Base-by-base conservation (phyloP, 2,329 filamentous ascomycete genomes). In the Colletotrichum abscissum region DNA sequence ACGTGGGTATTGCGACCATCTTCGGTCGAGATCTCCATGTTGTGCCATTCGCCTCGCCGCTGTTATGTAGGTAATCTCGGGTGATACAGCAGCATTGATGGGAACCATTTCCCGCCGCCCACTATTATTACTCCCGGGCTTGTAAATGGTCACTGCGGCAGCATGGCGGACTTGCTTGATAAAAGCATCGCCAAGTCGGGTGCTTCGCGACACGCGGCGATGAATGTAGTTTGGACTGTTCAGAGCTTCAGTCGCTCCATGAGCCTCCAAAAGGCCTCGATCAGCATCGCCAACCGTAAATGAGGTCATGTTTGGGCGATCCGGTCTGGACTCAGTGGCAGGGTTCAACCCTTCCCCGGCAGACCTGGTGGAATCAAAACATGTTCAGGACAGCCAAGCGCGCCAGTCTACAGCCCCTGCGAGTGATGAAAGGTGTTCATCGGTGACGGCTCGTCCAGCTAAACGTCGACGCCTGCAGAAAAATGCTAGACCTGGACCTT, bases 61-160 rank as follows among this genome's bases (percentile, higher is more conserved):
- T 42, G 42, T 62, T 67, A 69, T 75, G 67, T 75, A 75, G 67
- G 72, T 76, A 78, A 79, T 80, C 66, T 74, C 75, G 71, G 70
- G 67, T 67, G 68, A 63, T 56, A 74, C 63, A 66, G 72, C 68
- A 74, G 72, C 62, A 74, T 72, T 42, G 52, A 67, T 38, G 63
- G 28, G 46, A 62, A 24, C 63, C 57, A 63, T 74, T 59, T 66
- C 58, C 57, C 49, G 49, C 52, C 22, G 49, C 54, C 28, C 30
- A 60, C 46, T 30, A 33, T 49, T n/a, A 46, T 56, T 28, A 55
- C 56, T 24, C 55, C 30, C 5, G 46, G 7, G 7, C 55, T 54
- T 52, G 46, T 22, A 19, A 7, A 26, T 57, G 22, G 16, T 28
- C 63, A n/a, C 35, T 24, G 57, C 26, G 22, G 46, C 22, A 24